A percentile compares a stretch with the other conserved stretches of the same genome.
Evolutionary conservation across 2,329 filamentous ascomycete species (phyloP).

Genomic region (Stachybotrys chlorohalonatus): DNA sequence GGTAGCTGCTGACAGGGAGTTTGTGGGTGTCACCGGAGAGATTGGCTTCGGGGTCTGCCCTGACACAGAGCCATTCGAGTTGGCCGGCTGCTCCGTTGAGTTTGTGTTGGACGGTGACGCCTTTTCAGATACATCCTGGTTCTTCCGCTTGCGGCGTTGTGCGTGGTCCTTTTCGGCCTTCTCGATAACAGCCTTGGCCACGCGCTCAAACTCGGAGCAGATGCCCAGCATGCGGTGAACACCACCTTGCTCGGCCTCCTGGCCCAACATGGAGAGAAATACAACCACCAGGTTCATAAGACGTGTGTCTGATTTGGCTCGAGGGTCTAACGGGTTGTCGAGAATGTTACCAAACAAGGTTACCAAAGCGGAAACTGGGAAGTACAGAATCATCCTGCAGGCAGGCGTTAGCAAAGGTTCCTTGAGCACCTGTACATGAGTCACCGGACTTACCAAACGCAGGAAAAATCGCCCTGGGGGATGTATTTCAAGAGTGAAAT

Average conservation of each 20-base stretch:
- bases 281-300: constrained; percentile 90
- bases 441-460: constrained; percentile 67
- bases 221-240: constrained; percentile 90
- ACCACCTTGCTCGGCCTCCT: constrained; percentile 81
- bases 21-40: not conserved
- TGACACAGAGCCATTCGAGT: not conserved
- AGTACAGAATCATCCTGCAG: constrained; percentile 79
- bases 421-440: not conserved
- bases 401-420: constrained; percentile 15
- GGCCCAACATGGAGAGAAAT: constrained; percentile 81
- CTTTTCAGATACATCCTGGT: constrained; percentile 34
- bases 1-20: not conserved
- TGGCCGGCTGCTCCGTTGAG: constrained; percentile 2
- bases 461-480: constrained; percentile 87
- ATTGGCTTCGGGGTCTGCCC: not conserved
- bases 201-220: constrained; percentile 93
- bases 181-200: constrained; percentile 83
- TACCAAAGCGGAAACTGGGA: constrained; percentile 88
- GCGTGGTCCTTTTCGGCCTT: constrained; percentile 81
- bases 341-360: constrained; percentile 94
- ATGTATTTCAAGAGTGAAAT: constrained; percentile 95
- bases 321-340: constrained; percentile 84
- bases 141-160: constrained; percentile 77
- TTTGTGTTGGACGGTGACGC: constrained; percentile 3
- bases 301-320: constrained; percentile 79